These are phyloP conservation scores for Cutaneotrichosporon curvatum DNA, from an alignment of 1,284 basidiomycete species.

Conservation along the genomic window DNA sequence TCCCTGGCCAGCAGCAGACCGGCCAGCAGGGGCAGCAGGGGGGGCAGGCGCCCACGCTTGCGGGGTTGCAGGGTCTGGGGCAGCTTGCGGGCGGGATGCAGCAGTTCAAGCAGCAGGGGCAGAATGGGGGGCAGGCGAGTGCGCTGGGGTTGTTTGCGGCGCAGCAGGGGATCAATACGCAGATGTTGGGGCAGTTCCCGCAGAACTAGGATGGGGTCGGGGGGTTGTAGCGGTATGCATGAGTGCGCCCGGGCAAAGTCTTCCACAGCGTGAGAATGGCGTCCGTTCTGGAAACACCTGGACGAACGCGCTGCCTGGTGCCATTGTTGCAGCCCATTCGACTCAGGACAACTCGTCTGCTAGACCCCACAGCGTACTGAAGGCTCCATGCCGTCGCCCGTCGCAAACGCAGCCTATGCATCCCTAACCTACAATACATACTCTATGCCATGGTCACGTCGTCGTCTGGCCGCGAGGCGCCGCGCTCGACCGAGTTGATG, in stretches of 20 bases:
- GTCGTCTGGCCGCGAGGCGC: constrained; percentile 42
- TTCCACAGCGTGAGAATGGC: no score
- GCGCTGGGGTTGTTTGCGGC: constrained; percentile 6
- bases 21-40: constrained; percentile 7
- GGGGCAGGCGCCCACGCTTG: not conserved
- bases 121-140: not conserved
- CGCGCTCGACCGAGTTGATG: constrained; percentile 50
- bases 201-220: constrained; percentile 1
- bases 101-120: not conserved
- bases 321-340: no score
- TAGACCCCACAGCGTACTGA: no score
- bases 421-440: not conserved
- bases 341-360: no score
- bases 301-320: no score
- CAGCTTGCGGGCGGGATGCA: constrained; percentile 1
- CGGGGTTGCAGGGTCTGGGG: not conserved
- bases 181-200: constrained; percentile 4
- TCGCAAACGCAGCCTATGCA: no score
- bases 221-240: no score
- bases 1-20: not conserved
- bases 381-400: no score
- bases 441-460: constrained; percentile 38
- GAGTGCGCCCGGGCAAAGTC: no score
- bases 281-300: no score
- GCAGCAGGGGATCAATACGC: constrained; percentile 4